Evolutionary conservation across 345 rosid genomes (phyloP), one percentile per base, ranked within the genome.

Genomic region (Mangifera indica): DNA sequence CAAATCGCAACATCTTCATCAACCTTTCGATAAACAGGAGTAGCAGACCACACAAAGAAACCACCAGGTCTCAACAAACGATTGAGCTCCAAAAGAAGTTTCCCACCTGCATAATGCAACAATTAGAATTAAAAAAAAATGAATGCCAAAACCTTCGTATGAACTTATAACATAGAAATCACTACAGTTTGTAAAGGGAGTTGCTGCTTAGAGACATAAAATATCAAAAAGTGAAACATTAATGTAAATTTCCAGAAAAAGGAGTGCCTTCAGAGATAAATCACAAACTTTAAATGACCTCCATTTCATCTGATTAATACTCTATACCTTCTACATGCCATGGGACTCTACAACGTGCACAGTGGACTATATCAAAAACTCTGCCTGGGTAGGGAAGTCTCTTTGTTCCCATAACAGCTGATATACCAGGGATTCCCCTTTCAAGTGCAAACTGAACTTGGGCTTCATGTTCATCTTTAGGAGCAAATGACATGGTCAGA

Each of bases 401-500:
- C 66, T 76, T 74, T 56, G 98, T 93, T 65, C 99, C 99, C 99
- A 95, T 95, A 69, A 93, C 99, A 62, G 99, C 97, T 74, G 98
- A 93, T 80, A 95, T 79, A 62, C 91, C 97, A 18, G 99, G 98
- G 70, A 95, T 95, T 69, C 99, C 99, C 78, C 99, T 90, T 82
- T 95, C 99, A 61, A 95, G 96, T 60, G 98, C 99, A 67, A 93
- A 93, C 61, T 95, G 99, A 63, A 91, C 93, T 80, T 95, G 99
- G 59, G 97, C 99, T 87, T 92, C 99, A 78, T 95, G 99, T 73
- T 95, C 99, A 81, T 95, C 99, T 87, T 95, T 95, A 48, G 99
- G 99, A 53, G 99, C 98, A 52, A 95, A 84, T 72, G 99, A 95
- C 98, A 95, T 92, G 17, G 96, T 74, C 21, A 92, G 82, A 56